Conservation (phyloP, 164 flowering plant genomes). For the Vitis vinifera region DNA sequence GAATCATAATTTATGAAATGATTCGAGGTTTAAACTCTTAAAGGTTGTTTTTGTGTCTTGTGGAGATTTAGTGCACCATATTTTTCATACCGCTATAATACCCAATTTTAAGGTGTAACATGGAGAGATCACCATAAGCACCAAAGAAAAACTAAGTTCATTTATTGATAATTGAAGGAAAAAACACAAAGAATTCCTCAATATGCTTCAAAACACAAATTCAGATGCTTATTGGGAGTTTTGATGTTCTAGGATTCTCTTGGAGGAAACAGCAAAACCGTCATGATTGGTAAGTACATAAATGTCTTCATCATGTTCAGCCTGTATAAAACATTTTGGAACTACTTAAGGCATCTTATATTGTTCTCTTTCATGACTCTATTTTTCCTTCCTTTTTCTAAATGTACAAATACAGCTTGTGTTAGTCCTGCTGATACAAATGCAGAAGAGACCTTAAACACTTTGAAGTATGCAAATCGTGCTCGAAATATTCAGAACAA, state of each 20-base stretch:
- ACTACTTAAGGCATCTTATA: background rate
- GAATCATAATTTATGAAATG: too few species aligned
- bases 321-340: background rate
- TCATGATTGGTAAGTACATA: conserved; percentile 82
- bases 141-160: too few species aligned
- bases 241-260: conserved; percentile 78
- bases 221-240: background rate
- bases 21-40: too few species aligned
- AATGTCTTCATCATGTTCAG: background rate
- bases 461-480: conserved; percentile 96
- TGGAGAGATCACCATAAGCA: too few species aligned
- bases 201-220: background rate
- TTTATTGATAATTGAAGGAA: too few species aligned
- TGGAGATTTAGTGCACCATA: too few species aligned
- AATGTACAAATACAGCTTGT: conserved; percentile 52
- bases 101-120: too few species aligned
- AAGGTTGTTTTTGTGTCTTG: too few species aligned
- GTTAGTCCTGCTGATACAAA: conserved; percentile 99
- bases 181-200: too few species aligned
- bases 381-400: background rate
- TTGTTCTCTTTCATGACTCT: background rate
- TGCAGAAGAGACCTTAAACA: conserved; percentile 95
- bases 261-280: conserved; percentile 97
- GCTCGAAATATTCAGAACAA: conserved; percentile 98
- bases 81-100: too few species aligned